phyloP scores from a whole-genome alignment of 768 basidiomycete species.

The Exsudoporus frostii region DNA sequence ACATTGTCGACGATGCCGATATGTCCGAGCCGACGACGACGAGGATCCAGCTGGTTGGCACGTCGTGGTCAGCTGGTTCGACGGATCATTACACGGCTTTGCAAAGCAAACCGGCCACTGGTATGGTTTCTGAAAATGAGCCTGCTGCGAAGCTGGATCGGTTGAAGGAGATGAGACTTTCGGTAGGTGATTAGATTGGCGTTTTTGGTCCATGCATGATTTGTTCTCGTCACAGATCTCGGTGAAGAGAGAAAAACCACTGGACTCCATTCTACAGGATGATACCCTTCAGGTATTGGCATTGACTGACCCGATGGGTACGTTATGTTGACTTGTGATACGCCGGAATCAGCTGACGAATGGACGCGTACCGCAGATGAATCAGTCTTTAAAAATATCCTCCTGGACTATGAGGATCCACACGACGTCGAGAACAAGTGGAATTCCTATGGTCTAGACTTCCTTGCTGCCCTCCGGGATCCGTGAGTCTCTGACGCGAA shows the following conservation, averaged over 20 bases:
- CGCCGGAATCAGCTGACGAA: background rate
- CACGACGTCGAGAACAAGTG: slow-evolving; percentile 17
- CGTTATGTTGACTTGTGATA: background rate
- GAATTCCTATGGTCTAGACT: slow-evolving; percentile 15
- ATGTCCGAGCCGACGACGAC: slow-evolving; percentile 5
- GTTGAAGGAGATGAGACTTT: slow-evolving; percentile 19
- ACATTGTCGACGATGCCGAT: slow-evolving; percentile 4
- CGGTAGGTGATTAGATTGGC: slow-evolving; percentile 9
- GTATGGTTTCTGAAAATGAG: slow-evolving; percentile 14
- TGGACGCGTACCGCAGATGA: slow-evolving; percentile 11
- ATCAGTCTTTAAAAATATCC: slow-evolving; percentile 4
- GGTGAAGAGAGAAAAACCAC: background rate
- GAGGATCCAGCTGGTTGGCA: slow-evolving; percentile 3
- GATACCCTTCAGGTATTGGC: slow-evolving; percentile 26
- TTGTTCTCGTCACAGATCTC: slow-evolving; percentile 17
- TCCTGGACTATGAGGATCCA: slow-evolving; percentile 19
- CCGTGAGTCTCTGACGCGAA: slow-evolving; percentile 11
- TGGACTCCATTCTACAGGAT: slow-evolving; percentile 20
- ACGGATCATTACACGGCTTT: background rate
- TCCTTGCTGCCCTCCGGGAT: slow-evolving; percentile 17
- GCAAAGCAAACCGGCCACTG: background rate
- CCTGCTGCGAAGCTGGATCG: slow-evolving; percentile 7
- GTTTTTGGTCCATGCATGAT: background rate
- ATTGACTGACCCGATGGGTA: slow-evolving; percentile 20
- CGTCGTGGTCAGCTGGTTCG: slow-evolving; percentile 3